phyloP scores from a whole-genome alignment of 2,329 filamentous ascomycete genomes.

The Colletotrichum trifolii region DNA sequence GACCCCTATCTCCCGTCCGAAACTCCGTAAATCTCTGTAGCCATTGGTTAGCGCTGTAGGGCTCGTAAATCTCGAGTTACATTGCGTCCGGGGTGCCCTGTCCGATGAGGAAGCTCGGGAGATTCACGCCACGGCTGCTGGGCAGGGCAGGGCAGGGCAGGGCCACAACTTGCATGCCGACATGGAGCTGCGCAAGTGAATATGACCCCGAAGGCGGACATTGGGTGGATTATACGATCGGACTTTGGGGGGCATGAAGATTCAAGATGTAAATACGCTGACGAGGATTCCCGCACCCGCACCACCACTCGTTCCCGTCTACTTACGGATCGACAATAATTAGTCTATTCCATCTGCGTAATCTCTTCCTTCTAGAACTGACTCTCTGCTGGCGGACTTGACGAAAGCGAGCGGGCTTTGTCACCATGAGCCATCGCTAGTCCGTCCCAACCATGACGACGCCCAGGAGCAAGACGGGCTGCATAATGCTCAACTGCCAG shows the following conservation, averaged over 20 bases:
- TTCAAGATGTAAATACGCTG: conserved; percentile 1
- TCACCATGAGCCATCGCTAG: not conserved
- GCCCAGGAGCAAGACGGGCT: not conserved
- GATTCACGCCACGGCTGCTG: conserved; percentile 4
- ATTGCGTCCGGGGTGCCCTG: not conserved
- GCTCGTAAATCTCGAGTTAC: conserved; percentile 29
- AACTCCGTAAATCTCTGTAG: not conserved
- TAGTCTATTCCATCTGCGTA: too few relatives aligned
- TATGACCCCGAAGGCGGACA: conserved; percentile 2
- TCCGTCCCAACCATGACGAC: conserved; percentile 12
- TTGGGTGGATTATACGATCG: not conserved
- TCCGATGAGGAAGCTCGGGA: not conserved
- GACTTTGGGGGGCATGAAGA: conserved; percentile 10
- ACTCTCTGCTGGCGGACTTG: not conserved
- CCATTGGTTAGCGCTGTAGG: conserved; percentile 1
- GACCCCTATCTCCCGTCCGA: conserved; percentile 1
- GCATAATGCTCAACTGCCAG: conserved; percentile 7
- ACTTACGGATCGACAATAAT: not conserved
- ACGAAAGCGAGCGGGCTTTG: not conserved
- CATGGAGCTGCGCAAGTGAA: not conserved
- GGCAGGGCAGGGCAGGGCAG: not conserved
- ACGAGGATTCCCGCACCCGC: not conserved
- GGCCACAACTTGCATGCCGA: conserved; percentile 12
- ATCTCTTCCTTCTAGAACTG: too few relatives aligned
- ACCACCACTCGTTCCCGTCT: not conserved